These are phyloP conservation scores for Eurotiales sp. DNA, from an alignment of 2,329 filamentous ascomycete species.

Conservation along the genomic window DNA sequence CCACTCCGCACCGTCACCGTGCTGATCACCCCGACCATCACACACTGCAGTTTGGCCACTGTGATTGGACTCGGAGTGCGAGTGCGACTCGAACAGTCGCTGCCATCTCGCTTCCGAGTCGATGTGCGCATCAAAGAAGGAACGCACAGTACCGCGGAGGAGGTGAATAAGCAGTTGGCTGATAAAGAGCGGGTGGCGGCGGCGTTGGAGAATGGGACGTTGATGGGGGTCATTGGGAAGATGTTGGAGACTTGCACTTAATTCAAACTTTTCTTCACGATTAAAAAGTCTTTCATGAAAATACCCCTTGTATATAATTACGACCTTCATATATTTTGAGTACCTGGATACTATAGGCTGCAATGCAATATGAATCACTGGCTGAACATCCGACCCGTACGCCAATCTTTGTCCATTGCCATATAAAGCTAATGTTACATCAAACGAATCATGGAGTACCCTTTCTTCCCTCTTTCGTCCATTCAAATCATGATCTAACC, in stretches of 20 bases:
- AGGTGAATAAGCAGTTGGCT: constrained; percentile 92
- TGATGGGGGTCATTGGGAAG: constrained; percentile 83
- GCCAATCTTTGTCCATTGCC: constrained; percentile 1
- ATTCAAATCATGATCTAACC: constrained; percentile 32
- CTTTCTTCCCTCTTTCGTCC: neutral
- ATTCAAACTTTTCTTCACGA: neutral
- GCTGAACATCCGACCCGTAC: neutral
- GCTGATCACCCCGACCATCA: constrained; percentile 91
- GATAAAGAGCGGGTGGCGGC: constrained; percentile 97
- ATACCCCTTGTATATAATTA: neutral
- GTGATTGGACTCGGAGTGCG: constrained; percentile 93
- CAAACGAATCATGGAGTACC: neutral
- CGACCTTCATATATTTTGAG: too few relatives aligned
- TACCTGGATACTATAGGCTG: too few relatives aligned
- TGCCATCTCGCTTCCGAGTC: constrained; percentile 86
- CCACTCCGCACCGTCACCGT: constrained; percentile 73
- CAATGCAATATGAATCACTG: constrained; percentile 1
- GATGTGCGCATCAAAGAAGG: constrained; percentile 94
- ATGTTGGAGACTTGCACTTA: constrained; percentile 77
- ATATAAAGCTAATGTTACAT: neutral
- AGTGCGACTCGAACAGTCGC: constrained; percentile 81
- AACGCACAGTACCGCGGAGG: constrained; percentile 90
- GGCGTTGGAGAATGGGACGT: constrained; percentile 85
- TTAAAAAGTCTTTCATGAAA: neutral
- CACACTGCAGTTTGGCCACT: constrained; percentile 92